Conservation (phyloP, 352 stramenopile genomes). For the Pythium biforme region DNA sequence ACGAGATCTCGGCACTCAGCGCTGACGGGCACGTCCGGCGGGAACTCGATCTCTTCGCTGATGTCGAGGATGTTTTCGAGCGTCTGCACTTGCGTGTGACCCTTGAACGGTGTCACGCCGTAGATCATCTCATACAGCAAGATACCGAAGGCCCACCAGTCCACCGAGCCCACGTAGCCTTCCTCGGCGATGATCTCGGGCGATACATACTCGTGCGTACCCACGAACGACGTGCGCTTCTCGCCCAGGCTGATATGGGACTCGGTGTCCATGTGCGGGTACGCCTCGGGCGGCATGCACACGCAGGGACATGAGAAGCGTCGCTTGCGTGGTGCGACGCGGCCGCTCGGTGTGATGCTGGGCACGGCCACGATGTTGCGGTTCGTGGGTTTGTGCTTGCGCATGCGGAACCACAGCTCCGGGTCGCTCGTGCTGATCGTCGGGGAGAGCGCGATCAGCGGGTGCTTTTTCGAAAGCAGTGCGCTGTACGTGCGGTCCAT, state of each 20-base stretch:
- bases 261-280: conserved; percentile 53
- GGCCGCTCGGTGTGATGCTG: not conserved
- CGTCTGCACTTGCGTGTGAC: conserved; percentile 40
- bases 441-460: conserved; percentile 10
- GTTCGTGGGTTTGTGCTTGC: conserved; percentile 10
- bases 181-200: conserved; percentile 61
- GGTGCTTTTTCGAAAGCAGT: conserved; percentile 10
- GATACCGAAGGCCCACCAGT: conserved; percentile 70
- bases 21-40: conserved; percentile 53
- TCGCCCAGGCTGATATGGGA: conserved; percentile 41
- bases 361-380: conserved; percentile 10
- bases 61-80: conserved; percentile 52
- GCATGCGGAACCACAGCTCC: conserved; percentile 21
- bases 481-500: conserved; percentile 1
- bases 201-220: conserved; percentile 64
- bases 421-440: conserved; percentile 27
- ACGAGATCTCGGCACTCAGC: conserved; percentile 77
- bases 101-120: conserved; percentile 49
- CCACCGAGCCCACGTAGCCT: conserved; percentile 56
- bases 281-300: conserved; percentile 24
- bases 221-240: conserved; percentile 51
- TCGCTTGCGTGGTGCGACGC: not conserved
- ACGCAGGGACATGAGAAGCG: conserved; percentile 30
- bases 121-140: conserved; percentile 67
- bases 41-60: conserved; percentile 49